Conservation (phyloP, 2,329 filamentous ascomycete species). For the Paracamarosporium sp. region DNA sequence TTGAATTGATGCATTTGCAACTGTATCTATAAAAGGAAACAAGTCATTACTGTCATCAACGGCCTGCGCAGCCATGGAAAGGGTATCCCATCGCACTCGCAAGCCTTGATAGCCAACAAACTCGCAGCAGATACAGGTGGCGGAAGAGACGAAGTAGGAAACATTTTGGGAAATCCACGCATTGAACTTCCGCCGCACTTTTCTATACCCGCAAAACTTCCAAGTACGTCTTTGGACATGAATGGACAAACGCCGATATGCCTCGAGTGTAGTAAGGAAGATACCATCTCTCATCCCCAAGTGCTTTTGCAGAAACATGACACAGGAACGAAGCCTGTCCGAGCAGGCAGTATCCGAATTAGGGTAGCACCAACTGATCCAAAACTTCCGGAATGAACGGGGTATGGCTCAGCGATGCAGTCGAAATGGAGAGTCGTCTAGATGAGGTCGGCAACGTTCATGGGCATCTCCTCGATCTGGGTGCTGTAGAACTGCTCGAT, state of each 20-base stretch:
- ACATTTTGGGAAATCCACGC: conserved; percentile 34
- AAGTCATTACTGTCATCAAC: conserved; percentile 48
- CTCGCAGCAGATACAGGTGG: conserved; percentile 38
- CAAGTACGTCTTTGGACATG: conserved; percentile 47
- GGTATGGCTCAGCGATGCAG: conserved; percentile 13
- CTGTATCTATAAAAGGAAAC: conserved; percentile 46
- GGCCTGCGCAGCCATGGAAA: conserved; percentile 44
- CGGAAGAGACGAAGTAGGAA: conserved; percentile 38
- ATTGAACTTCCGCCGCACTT: conserved; percentile 37
- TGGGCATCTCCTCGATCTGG: conserved; percentile 99
- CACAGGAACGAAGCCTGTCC: conserved; percentile 33
- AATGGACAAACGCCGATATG: conserved; percentile 51
- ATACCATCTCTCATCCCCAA: conserved; percentile 39
- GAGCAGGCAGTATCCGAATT: conserved; percentile 41
- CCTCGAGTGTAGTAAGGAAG: conserved; percentile 42
- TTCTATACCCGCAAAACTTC: conserved; percentile 32
- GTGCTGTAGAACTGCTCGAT: conserved; percentile 99
- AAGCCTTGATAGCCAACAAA: conserved; percentile 43
- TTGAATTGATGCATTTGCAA: conserved; percentile 39
- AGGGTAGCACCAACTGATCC: conserved; percentile 28
- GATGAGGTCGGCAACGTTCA: conserved; percentile 73
- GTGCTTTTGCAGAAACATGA: conserved; percentile 44
- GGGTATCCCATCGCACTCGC: conserved; percentile 38
- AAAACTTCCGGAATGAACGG: conserved; percentile 9
- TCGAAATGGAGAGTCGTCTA: conserved; percentile 36